These are phyloP conservation scores for Diaporthe citriasiana DNA, from an alignment of 2,329 filamentous ascomycete species.

Conservation along the genomic window DNA sequence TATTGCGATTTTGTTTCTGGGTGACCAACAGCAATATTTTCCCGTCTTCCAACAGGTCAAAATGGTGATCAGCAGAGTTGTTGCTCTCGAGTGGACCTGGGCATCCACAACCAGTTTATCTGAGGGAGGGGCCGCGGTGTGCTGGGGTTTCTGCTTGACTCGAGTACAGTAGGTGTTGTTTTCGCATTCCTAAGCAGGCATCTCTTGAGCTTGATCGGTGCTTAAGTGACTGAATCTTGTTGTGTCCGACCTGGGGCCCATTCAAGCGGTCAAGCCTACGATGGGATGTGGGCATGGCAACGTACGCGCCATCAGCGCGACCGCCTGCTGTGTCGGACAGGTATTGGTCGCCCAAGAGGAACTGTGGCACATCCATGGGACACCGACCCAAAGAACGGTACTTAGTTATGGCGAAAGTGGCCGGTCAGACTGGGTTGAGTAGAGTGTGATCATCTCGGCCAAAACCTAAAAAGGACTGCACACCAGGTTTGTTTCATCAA, in stretches of 20 bases:
- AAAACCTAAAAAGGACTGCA: background rate
- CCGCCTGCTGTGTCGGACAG: constrained; percentile 45
- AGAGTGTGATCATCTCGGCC: background rate
- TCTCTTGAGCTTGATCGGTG: constrained; percentile 48
- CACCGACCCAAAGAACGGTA: background rate
- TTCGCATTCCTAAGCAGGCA: constrained; percentile 50
- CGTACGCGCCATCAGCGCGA: constrained; percentile 48
- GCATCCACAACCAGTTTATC: background rate
- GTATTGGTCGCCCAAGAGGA: background rate
- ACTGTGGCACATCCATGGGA: background rate
- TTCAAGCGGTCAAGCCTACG: constrained; percentile 46
- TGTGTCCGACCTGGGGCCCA: constrained; percentile 47
- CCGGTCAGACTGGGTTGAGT: background rate
- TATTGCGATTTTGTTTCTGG: constrained; percentile 48
- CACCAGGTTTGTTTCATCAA: background rate
- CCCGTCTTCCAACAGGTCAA: background rate
- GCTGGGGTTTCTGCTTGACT: background rate
- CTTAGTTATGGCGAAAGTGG: background rate
- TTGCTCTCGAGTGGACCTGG: background rate
- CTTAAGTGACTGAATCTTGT: constrained; percentile 47
- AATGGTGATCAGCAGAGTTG: background rate
- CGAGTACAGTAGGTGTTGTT: background rate
- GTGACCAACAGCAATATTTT: constrained; percentile 43
- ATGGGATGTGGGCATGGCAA: constrained; percentile 48
- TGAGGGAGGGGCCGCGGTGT: background rate